Percentiles rank a stretch among this genome's conserved stretches.
These are phyloP conservation scores for Phanerochaete carnosa DNA, from an alignment of 768 basidiomycete genomes.

Conservation along the genomic window DNA sequence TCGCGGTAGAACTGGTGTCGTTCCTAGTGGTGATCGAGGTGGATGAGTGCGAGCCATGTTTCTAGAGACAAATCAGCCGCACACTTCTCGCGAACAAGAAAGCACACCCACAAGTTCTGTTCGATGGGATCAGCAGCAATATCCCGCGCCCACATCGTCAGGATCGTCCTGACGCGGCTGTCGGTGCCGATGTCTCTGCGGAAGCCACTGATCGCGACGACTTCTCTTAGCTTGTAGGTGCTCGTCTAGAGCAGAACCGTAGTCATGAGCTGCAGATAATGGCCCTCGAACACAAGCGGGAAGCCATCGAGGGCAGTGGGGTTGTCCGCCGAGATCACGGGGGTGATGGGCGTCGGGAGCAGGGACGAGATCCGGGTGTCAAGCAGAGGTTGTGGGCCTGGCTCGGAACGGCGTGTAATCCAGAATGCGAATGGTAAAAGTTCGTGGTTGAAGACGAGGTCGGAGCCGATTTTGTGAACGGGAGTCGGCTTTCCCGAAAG, in stretches of 20 bases:
- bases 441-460: constrained; percentile 68
- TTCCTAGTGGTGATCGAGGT: constrained; percentile 73
- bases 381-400: constrained; percentile 54
- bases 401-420: constrained; percentile 69
- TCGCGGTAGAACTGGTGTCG: constrained; percentile 71
- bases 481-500: constrained; percentile 34
- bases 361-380: constrained; percentile 66
- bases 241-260: constrained; percentile 64
- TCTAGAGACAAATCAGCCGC: constrained; percentile 20
- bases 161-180: constrained; percentile 54
- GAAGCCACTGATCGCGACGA: constrained; percentile 65
- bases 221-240: constrained; percentile 77
- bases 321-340: constrained; percentile 46
- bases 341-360: constrained; percentile 53
- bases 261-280: constrained; percentile 73
- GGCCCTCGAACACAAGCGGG: constrained; percentile 74
- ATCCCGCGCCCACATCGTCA: constrained; percentile 68
- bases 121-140: constrained; percentile 60
- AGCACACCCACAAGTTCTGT: constrained; percentile 52
- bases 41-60: constrained; percentile 73
- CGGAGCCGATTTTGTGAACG: constrained; percentile 41
- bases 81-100: background rate
- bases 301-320: constrained; percentile 60
- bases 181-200: constrained; percentile 53
- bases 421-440: constrained; percentile 72